phyloP scores from a whole-genome alignment of 2,329 filamentous ascomycete genomes.

The Chaetomium sp. region DNA sequence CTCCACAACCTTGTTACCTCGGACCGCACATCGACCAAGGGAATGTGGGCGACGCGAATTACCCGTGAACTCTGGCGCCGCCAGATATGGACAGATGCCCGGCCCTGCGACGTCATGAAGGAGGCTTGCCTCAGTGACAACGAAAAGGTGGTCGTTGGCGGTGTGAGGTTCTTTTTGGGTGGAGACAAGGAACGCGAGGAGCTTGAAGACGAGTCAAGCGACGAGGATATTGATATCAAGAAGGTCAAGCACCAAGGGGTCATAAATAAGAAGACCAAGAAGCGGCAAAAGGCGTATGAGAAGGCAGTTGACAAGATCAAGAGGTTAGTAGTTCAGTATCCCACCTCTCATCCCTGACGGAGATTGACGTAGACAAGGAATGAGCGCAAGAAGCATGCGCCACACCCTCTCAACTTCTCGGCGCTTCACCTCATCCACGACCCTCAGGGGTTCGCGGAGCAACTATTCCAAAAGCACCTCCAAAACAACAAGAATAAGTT shows the following conservation, averaged over 20 bases:
- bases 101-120: constrained; percentile 97
- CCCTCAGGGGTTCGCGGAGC: constrained; percentile 87
- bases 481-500: constrained; percentile 81
- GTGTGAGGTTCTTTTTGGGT: constrained; percentile 89
- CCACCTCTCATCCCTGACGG: too few species aligned
- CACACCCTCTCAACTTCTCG: constrained; percentile 90
- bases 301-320: constrained; percentile 79
- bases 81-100: constrained; percentile 91
- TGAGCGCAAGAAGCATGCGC: constrained; percentile 81
- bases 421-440: constrained; percentile 90
- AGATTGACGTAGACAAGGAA: constrained; percentile 39
- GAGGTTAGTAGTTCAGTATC: constrained; percentile 19
- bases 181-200: constrained; percentile 95
- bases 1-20: constrained; percentile 86
- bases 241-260: constrained; percentile 77
- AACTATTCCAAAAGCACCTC: constrained; percentile 83
- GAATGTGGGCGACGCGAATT: constrained; percentile 92
- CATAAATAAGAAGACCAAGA: constrained; percentile 96
- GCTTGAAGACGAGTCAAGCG: constrained; percentile 79
- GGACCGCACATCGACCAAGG: constrained; percentile 77
- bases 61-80: constrained; percentile 94
- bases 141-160: constrained; percentile 83
- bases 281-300: constrained; percentile 71
- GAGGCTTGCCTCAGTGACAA: constrained; percentile 83
- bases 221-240: constrained; percentile 74